Base-by-base conservation (phyloP, 805 yeast genomes). In the Isabelozyma pseudorhagii region DNA sequence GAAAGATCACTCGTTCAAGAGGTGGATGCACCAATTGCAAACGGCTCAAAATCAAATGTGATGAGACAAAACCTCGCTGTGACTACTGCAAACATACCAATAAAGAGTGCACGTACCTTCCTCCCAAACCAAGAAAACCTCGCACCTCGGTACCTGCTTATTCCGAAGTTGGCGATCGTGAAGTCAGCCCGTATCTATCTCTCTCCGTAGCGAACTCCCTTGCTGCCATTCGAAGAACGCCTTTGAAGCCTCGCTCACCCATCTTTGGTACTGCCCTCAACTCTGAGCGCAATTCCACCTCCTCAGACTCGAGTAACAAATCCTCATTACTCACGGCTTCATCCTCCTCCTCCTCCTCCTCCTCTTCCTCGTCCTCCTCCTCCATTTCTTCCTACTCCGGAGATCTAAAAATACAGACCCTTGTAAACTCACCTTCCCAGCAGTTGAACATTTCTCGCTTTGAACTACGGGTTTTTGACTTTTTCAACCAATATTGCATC, bases 61-160 rank as follows among this genome's bases (percentile, higher is more conserved):
- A 65, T 46, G 73, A 67, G 44, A 59, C 51, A 9, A 58, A 54
- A 47, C 74, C 74, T 3, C 34, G 46, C 8, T 69, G 74, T 51
- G 73, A 69, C 40, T 69, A 69, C 50, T 69, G 74, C 38, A 38
- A 38, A 3, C 66, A 66, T 48, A 64, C 71, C 3, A 51, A 54
- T 14, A 50, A 69, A 3, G 45, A 46, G 3, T 68, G 72, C 46
- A 46, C 50, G 3, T 68, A 68, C 45, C 63, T 61, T 7, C 17
- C 13, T 8, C 27, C 51, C 15, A 28, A 40, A 43, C 43, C 41
- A 9, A 36, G 27, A 18, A 28, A 40, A 45, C 43, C 41, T 6
- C 41, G 27, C 11, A 46, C 31, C 14, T 25, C 36, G 21, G 38
- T 15, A 9, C 5, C 36, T 9, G 36, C 36, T 8, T 31, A 31